Percentiles rank a stretch among this genome's conserved stretches.
phyloP scores from a whole-genome alignment of 371 early-diverging fungal genomes.

The Gilbertella persicaria region DNA sequence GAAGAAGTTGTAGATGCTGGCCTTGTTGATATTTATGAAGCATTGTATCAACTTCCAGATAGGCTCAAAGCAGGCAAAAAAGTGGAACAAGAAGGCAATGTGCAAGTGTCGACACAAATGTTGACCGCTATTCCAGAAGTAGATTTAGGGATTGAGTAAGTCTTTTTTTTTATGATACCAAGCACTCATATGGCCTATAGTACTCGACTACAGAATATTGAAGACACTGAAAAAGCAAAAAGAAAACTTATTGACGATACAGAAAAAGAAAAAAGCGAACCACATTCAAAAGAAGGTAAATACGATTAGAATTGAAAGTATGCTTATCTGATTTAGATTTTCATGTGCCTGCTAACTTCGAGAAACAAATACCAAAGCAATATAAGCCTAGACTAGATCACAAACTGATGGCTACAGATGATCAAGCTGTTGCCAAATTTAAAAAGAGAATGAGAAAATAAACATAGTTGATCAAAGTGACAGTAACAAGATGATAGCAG shows the following conservation, averaged over 20 bases:
- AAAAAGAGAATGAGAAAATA: conserved; percentile 73
- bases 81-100: conserved; percentile 81
- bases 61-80: conserved; percentile 63
- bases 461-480: too few species aligned
- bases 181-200: conserved; percentile 40
- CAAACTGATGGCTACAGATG: conserved; percentile 76
- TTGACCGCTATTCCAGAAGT: conserved; percentile 93
- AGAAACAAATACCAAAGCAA: conserved; percentile 38
- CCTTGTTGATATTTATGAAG: conserved; percentile 54
- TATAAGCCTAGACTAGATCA: conserved; percentile 36
- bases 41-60: conserved; percentile 72
- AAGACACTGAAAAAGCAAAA: conserved; percentile 83
- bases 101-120: conserved; percentile 87
- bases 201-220: conserved; percentile 76
- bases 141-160: conserved; percentile 82
- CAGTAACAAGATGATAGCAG: too few species aligned
- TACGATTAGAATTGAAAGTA: conserved; percentile 20
- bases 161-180: background rate
- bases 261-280: conserved; percentile 12
- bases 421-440: conserved; percentile 77
- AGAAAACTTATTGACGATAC: conserved; percentile 53
- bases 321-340: conserved; percentile 11
- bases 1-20: conserved; percentile 33
- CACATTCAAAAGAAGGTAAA: conserved; percentile 1
- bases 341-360: conserved; percentile 33